Conservation (phyloP, 768 basidiomycete species). For the Suillus americanus region DNA sequence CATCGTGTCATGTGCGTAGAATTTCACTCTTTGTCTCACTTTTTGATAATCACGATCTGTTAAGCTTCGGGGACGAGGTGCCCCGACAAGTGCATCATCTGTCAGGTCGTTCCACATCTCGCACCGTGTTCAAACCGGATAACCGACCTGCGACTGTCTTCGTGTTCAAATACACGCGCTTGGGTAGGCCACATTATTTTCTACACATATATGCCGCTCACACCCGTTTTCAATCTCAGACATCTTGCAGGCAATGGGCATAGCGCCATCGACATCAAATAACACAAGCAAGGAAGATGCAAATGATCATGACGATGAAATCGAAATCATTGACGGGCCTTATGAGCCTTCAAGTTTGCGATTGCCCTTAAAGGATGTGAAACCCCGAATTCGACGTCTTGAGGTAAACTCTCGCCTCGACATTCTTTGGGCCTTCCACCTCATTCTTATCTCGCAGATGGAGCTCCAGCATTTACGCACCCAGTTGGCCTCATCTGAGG, state of each 20-base stretch:
- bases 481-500: conserved; percentile 8
- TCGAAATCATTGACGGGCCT: neutral
- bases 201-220: neutral
- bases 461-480: conserved; percentile 20
- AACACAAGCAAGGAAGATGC: conserved; percentile 4
- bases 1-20: conserved; percentile 20
- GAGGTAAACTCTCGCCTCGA: neutral
- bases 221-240: conserved; percentile 7
- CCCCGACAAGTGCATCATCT: neutral
- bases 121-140: neutral
- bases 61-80: conserved; percentile 15
- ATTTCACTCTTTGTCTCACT: neutral
- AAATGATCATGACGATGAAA: neutral
- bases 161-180: conserved; percentile 21
- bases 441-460: conserved; percentile 5
- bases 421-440: neutral
- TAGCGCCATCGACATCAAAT: conserved; percentile 11
- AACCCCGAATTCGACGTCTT: neutral
- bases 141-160: conserved; percentile 13
- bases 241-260: conserved; percentile 19
- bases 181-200: conserved; percentile 11
- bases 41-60: neutral
- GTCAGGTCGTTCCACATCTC: rapidly evolving
- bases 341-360: neutral
- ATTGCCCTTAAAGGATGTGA: neutral